Base-by-base conservation (phyloP, 352 stramenopile species). In the Elongisporangium prolatum region DNA sequence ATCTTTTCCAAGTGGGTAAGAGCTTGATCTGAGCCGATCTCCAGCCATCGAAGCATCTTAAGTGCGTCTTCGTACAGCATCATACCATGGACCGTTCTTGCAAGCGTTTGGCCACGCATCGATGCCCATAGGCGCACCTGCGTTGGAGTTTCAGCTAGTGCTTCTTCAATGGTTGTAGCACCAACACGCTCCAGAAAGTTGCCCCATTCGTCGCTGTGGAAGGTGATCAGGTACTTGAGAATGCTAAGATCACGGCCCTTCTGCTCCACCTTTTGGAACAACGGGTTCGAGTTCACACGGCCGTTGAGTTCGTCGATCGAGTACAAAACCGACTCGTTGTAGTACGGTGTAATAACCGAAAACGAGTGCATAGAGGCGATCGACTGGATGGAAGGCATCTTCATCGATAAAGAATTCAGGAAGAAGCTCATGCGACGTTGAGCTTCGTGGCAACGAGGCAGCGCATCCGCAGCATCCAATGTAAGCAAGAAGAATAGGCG, bases 21-120 rank as follows among this genome's bases (percentile, higher is more conserved):
- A 28, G 71, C 86, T 49, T 90, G 73, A 54, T 96, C 84, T 13
- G 80, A 92, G 0, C 87, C 87, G 56, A 96, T 93, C 59, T 96
- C 87, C 2, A 96, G 69, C 87, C 87, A 96, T 21, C 82, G 83
- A 37, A 96, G 64, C 78, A 96, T 93, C 59, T 91, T 92, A 17
- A 96, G 53, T n/a, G 85, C 84, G 48, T 96, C 87, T 77, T 94
- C 85, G 40, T 96, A 92, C 77, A 94, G 84, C 85, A 95, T 95
- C 84, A 96, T 95, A 10, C 87, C 87, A 52, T 92, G 85, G n/a
- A 94, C 85, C 0, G 87, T 95, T 50, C 87, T 72, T 5, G 83
- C 86, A 17, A 96, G 73, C 5, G 87, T 96, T 51, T 96, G 87
- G 48, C 85, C 85, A 52, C 87, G 85, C 74, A 91, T 92, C 20